Evolutionary conservation across 805 yeast genomes (phyloP), one percentile per base, ranked within the genome.

Genomic region (Sugiyamaella boreocaroliniensis): DNA sequence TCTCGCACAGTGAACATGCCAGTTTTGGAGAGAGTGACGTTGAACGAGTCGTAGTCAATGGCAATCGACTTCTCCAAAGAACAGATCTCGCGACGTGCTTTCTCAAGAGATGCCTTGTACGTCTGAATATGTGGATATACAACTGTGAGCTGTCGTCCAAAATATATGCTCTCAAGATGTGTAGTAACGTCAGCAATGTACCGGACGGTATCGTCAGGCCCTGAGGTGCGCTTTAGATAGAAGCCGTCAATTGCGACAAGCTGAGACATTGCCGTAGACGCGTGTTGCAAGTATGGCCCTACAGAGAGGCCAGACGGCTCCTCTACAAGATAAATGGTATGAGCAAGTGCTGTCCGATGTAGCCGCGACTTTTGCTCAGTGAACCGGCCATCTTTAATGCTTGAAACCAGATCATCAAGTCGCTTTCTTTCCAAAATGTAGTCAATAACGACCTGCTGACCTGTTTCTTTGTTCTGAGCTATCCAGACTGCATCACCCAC

Each of bases 401-500:
- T 86, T 34, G 74, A 64, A 0, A 85, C 85, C 61, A 93, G 76
- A 73, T 93, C 99, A 64, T 88, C 95, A 44, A 90, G 68, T 52
- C 97, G 72, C 68, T 93, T 93, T 40, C 99, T 75, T 70, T 93
- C 99, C 45, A 92, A 77, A n/a, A 93, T 85, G 56, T 80, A 83
- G 64, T 92, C 86, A 15, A 93, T 68, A 0, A 87, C 84, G 4
- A 83, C 88, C 51, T 83, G 83, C 50, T 77, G 76, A 1, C 77
- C 75, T 0, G 86, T 77, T 0, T 55, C 59, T 49, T 71, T 77
- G 61, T 89, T 78, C 52, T 77, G 76, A 0, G 97, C 99, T 2
- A 89, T 75, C 99, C 98, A 93, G 9, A 85, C 57, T 0, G 85
- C 84, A 70, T 93, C 99, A 5, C 99, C 98, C 2, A 90, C 79